Conservation (phyloP, 202 grass and related monocot genomes). For the Panicum virgatum region DNA sequence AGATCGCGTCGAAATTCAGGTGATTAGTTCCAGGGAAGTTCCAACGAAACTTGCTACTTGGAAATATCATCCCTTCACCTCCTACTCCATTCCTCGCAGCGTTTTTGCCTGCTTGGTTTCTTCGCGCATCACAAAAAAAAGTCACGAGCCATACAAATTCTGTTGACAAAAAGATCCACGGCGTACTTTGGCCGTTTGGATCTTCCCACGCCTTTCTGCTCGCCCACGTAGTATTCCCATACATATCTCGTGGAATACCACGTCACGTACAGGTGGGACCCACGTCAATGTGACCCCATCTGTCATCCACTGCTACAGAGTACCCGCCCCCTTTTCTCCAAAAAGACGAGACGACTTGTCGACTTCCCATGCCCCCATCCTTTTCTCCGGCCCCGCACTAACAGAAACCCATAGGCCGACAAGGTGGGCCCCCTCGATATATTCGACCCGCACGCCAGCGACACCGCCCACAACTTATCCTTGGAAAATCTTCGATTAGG, state of each 20-base stretch:
- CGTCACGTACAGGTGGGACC: background rate
- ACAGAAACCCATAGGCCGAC: constrained; percentile 1
- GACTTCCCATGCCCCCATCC: background rate
- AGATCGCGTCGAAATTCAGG: background rate
- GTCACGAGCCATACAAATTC: background rate
- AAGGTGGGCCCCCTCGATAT: background rate
- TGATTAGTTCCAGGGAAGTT: background rate
- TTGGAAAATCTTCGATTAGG: constrained; percentile 31
- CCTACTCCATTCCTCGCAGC: background rate
- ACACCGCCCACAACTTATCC: constrained; percentile 39
- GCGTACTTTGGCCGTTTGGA: background rate
- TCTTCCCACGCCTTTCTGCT: background rate
- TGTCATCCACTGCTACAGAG: background rate
- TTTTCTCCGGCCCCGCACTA: background rate
- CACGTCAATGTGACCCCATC: background rate
- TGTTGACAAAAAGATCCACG: background rate
- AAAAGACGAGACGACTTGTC: background rate
- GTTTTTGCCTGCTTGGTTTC: background rate
- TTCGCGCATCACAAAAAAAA: background rate
- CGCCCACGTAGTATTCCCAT: background rate
- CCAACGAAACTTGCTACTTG: background rate
- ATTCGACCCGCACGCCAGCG: constrained; percentile 37
- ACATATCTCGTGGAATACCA: background rate
- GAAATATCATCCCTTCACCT: background rate
- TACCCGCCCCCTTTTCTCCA: background rate